Base-by-base conservation (phyloP, 2,329 filamentous ascomycete genomes). In the Microsporum audouinii region DNA sequence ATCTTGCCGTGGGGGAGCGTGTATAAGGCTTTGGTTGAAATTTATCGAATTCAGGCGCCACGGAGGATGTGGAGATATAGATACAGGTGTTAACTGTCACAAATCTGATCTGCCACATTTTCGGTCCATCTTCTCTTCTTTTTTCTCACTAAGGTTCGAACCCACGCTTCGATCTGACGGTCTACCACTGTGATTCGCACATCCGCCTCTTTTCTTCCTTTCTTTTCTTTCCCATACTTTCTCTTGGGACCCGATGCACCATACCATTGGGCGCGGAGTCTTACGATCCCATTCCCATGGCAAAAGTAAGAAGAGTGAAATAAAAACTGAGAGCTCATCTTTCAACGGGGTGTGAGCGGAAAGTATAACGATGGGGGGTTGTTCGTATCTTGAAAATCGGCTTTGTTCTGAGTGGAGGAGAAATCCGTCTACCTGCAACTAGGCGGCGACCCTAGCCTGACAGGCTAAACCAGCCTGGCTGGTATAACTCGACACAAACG, bases 41-140 rank as follows among this genome's bases (percentile, higher is more conserved):
- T 31, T 55, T 47, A 5, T 47, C 17, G 17, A 36, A 55, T 36
- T 12, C 34, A 55, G 29, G n/a, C 51, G 33, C 51, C 51, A 55
- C 51, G 31, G 31, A 55, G 33, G 14, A 5, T 55, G 51, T 55
- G 51, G 51, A 31, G 51, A 55, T 34, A 31, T 29, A 51, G 41
- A 45, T 5, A 29, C 29, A 12, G 23, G 14, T 29, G 23, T 12
- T 39, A 12, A 10, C 45, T 51, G 45, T 51, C 23, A 51, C 45
- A 31, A 55, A 55, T 55, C 51, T 55, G 51, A 55, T 36, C 51
- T 55, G 51, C 10, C 51, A 55, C 51, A 55, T 55, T 55, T 55
- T 36, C 14, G 23, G 49, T 8, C 2, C n/a, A 10, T 55, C 31
- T 31, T 7, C 33, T 23, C n/a, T 29, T 51, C 29, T 12, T 51